These are phyloP conservation scores for Vinca minor DNA, from an alignment of 257 asterid species.

Conservation along the genomic window DNA sequence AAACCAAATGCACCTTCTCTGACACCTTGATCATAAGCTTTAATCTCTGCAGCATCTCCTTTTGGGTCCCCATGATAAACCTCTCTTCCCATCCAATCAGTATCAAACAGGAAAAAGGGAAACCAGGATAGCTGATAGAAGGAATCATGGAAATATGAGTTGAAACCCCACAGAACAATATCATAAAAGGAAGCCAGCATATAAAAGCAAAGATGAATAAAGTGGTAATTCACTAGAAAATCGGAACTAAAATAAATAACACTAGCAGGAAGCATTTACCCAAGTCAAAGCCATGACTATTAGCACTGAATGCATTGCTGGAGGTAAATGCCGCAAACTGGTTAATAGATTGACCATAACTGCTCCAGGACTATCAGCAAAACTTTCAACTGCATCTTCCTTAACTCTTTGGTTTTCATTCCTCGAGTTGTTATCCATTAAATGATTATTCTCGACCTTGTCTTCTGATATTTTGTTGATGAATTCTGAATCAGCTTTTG, in stretches of 20 bases:
- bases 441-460: constrained; percentile 34
- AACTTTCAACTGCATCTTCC: constrained; percentile 37
- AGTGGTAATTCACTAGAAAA: not conserved
- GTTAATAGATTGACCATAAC: constrained; percentile 90
- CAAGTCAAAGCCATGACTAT: constrained; percentile 98
- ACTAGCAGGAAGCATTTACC: constrained; percentile 40
- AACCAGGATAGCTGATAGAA: constrained; percentile 82
- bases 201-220: not conserved
- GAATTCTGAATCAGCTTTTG: constrained; percentile 26
- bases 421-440: constrained; percentile 22
- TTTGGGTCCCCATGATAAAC: constrained; percentile 95
- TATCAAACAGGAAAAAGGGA: constrained; percentile 94
- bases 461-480: constrained; percentile 21
- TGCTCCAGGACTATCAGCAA: constrained; percentile 86
- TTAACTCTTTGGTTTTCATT: constrained; percentile 34
- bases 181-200: not conserved
- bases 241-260: constrained; percentile 2
- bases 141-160: constrained; percentile 8
- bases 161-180: not conserved
- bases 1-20: constrained; percentile 99
- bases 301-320: constrained; percentile 91
- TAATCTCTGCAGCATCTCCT: constrained; percentile 57
- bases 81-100: constrained; percentile 99
- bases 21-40: constrained; percentile 90
- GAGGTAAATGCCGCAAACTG: constrained; percentile 94